Conservation (phyloP, 371 early-diverging fungal species). For the Mortierella sp. region DNA sequence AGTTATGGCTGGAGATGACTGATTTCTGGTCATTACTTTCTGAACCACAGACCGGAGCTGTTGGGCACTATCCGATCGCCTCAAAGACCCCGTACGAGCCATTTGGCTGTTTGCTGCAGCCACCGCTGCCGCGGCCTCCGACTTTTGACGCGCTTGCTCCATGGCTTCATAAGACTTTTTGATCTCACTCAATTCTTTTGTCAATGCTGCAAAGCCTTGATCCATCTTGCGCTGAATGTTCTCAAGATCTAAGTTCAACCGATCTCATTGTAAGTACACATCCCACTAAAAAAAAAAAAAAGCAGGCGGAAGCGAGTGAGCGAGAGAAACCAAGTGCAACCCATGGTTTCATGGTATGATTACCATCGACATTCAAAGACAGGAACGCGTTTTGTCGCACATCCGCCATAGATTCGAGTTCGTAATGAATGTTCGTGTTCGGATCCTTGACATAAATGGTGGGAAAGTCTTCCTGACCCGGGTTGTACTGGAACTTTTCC, state of each 20-base stretch:
- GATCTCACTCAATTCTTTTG: constrained; percentile 56
- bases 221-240: constrained; percentile 56
- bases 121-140: constrained; percentile 17
- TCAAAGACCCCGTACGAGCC: not conserved
- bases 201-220: constrained; percentile 53
- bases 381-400: constrained; percentile 70
- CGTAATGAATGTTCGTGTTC: constrained; percentile 67
- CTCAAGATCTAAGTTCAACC: constrained; percentile 35
- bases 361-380: constrained; percentile 75
- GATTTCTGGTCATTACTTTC: constrained; percentile 39
- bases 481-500: constrained; percentile 71
- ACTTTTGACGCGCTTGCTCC: constrained; percentile 43
- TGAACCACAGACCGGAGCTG: constrained; percentile 48
- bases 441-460: constrained; percentile 77
- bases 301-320: not conserved
- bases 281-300: too few relatives aligned
- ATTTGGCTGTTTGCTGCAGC: constrained; percentile 9
- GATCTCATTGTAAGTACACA: not conserved
- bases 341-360: too few relatives aligned
- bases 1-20: too few relatives aligned
- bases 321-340: too few relatives aligned
- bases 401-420: constrained; percentile 73
- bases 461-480: constrained; percentile 71
- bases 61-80: constrained; percentile 16
- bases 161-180: constrained; percentile 47